Conservation (phyloP, 306 rosid species). For the Pyrus communis region DNA sequence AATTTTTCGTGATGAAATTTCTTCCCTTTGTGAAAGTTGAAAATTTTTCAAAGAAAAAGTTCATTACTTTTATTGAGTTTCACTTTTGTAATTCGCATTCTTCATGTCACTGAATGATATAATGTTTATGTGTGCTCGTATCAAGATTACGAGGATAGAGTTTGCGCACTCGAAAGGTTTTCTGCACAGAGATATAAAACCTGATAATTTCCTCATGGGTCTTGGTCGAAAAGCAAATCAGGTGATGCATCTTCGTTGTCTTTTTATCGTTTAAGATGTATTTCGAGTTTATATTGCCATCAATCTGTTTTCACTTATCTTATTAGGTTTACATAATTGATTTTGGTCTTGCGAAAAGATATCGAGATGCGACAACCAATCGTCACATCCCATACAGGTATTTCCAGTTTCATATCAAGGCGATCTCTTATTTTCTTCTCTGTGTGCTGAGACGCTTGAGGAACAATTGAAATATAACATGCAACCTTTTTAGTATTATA, state of each 20-base stretch:
- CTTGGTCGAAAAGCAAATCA: conserved; percentile 98
- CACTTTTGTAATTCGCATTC: neutral
- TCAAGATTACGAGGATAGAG: conserved; percentile 79
- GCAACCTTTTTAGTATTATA: neutral
- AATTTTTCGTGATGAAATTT: neutral
- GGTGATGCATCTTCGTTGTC: conserved; percentile 33
- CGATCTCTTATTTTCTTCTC: neutral
- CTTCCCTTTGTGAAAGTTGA: neutral
- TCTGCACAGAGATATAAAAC: conserved; percentile 88
- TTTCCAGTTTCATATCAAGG: neutral
- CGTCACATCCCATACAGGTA: conserved; percentile 92
- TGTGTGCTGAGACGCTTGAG: neutral
- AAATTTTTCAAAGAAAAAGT: too few species aligned
- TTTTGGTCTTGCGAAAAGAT: conserved; percentile 92
- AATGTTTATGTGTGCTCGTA: neutral
- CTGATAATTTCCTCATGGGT: conserved; percentile 98
- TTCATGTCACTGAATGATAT: neutral
- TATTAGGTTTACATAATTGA: conserved; percentile 82
- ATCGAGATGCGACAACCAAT: conserved; percentile 72
- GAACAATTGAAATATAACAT: neutral
- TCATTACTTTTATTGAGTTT: neutral
- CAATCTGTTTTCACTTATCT: conserved; percentile 3
- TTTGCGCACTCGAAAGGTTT: conserved; percentile 92
- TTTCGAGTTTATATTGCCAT: neutral
- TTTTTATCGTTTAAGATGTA: neutral